phyloP scores from a whole-genome alignment of 495 filamentous ascomycete genomes.

The Hypoxylon cercidicola region DNA sequence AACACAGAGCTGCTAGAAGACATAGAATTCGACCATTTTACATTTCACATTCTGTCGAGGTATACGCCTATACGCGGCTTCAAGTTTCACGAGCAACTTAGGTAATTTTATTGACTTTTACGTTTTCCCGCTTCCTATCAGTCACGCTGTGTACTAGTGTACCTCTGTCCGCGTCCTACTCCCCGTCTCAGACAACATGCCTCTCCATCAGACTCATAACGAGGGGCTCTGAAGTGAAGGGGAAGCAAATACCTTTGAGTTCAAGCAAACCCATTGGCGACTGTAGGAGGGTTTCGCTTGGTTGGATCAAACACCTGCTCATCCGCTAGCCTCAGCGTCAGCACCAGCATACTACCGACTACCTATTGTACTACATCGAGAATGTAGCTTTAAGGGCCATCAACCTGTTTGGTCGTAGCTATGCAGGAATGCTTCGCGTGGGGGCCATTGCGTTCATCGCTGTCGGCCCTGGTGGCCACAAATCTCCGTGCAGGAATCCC shows the following conservation, averaged over 20 bases:
- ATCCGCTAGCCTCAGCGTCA: constrained; percentile 11
- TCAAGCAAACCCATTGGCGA: constrained; percentile 22
- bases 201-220: constrained; percentile 1
- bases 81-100: constrained; percentile 28
- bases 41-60: background rate
- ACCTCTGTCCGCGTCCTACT: constrained; percentile 2
- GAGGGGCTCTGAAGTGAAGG: constrained; percentile 6
- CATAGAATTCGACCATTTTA: no score
- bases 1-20: no score
- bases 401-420: constrained; percentile 19
- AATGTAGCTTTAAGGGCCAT: constrained; percentile 7
- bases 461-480: constrained; percentile 19
- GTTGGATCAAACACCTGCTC: constrained; percentile 18
- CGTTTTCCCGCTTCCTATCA: constrained; percentile 28
- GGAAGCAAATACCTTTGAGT: constrained; percentile 14
- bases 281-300: constrained; percentile 12
- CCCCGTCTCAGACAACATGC: constrained; percentile 11
- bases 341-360: constrained; percentile 15
- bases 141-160: constrained; percentile 21
- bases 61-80: background rate
- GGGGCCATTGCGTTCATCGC: constrained; percentile 1
- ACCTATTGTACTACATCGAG: constrained; percentile 1
- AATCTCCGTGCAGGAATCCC: constrained; percentile 24
- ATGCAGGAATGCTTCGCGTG: constrained; percentile 7
- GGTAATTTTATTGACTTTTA: constrained; percentile 31